Evolutionary conservation across 495 filamentous ascomycete species (phyloP), one percentile per base, ranked within the genome.

Genomic region (Aspergillus mulundensis): DNA sequence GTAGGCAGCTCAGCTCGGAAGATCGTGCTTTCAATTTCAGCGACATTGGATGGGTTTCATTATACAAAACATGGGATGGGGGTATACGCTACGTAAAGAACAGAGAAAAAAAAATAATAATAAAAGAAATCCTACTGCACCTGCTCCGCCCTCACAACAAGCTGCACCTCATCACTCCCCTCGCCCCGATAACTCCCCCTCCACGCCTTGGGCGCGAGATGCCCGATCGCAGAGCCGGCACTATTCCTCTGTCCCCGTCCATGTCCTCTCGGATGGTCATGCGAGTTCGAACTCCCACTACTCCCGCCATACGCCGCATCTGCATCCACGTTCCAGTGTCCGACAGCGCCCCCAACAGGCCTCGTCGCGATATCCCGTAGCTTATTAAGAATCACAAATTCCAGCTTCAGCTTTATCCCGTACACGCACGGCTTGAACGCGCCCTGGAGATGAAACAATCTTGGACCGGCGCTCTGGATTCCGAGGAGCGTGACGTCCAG

Each of bases 371-470:
- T 24, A 18, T 49, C 46, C 46, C 51, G 16, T 23, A 75, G 63
- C 24, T 65, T 64, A 55, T 76, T 77, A 7, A 77, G 58, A 49
- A 77, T 67, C 16, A 64, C 63, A 47, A 77, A 77, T 55, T 77
- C 73, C 42, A 77, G 56, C 53, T 68, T 70, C 21, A 77, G 64
- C 56, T 77, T 77, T 57, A 77, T 65, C 5, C 71, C 66, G 61
- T 77, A 77, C 5, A 72, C 66, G 34, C 64, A 66, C 19, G 65
- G 64, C 48, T 77, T 72, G 44, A 71, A 67, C 15, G 66, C 64
- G n/a, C 63, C 65, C 47, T 77, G 67, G 19, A 72, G 59, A 19
- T 68, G 61, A 41, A 66, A 77, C 47, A 70, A 54, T 10, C 32
- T 4, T 10, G 32, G 32, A 20, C 56, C 60, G 38, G 58, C 63